phyloP scores from a whole-genome alignment of 192 early-diverging fungal species.

The Gonapodya sp. region DNA sequence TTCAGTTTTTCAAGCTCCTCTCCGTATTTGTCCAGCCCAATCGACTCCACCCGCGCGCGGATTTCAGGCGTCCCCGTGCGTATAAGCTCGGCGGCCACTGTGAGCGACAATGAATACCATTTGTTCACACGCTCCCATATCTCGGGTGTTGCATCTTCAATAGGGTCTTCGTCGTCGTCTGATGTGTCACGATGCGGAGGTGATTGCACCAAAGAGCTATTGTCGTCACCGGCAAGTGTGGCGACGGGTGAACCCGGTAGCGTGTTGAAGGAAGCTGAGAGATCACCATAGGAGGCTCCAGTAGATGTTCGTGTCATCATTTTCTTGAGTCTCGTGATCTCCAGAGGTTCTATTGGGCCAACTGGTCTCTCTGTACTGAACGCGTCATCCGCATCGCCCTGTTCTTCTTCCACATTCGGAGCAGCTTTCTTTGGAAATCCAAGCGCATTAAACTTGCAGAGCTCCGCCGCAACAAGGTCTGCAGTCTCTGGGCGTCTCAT shows the following conservation, averaged over 20 bases:
- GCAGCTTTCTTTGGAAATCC: constrained; percentile 34
- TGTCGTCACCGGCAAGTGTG: constrained; percentile 13
- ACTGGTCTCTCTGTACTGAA: neutral
- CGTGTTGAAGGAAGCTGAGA: neutral
- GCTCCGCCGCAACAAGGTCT: constrained; percentile 56
- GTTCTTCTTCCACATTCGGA: too few species aligned
- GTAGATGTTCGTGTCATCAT: neutral
- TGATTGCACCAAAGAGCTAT: neutral
- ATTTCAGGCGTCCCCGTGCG: neutral
- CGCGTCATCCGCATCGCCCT: neutral
- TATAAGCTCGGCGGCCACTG: constrained; percentile 10
- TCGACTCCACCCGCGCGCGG: neutral
- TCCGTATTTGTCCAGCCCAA: neutral
- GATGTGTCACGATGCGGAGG: neutral
- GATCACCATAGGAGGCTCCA: neutral
- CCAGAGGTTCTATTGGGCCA: neutral
- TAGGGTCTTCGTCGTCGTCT: neutral
- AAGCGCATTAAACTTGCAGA: constrained; percentile 65
- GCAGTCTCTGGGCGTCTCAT: constrained; percentile 54
- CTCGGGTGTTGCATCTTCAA: constrained; percentile 30
- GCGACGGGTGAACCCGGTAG: constrained; percentile 8
- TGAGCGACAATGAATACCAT: constrained; percentile 40
- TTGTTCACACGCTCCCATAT: constrained; percentile 57
- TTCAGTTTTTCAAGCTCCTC: constrained; percentile 36
- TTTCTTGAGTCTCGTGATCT: neutral